Evolutionary conservation across 1,284 basidiomycete species (phyloP), one percentile per base, ranked within the genome.

Genomic region (Ustilago trichophora): DNA sequence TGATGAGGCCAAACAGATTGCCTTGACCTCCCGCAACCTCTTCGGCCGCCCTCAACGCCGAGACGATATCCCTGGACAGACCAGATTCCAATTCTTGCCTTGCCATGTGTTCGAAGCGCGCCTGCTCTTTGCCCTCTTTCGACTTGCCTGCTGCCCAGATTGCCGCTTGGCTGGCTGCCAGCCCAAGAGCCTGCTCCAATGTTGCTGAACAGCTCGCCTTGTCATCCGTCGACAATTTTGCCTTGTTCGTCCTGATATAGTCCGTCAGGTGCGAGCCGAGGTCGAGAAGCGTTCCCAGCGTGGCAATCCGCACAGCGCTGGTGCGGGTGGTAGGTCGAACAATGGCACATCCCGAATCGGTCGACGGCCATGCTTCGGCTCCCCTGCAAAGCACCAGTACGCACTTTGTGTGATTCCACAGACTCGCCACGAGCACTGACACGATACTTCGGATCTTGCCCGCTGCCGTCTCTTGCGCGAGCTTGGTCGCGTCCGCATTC

Each of bases 321-420:
- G 70, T 76, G 25, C 76, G 64, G 3, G 77, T 62, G 19, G 70
- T 69, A 11, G 69, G 73, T 7, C 47, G 33, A 41, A 49, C 35
- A 35, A 71, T 37, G 15, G 63, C 64, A 27, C 45, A 85, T 25
- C 91, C 84, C 3, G 88, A 88, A 50, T 88, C 86, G 16, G 87
- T 84, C 12, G 86, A 67, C 6, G 88, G 86, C 88, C 90, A 91
- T 44, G 89, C 88, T 31, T 89, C 88, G 43, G 87, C 84, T 21
- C 88, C 87, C 33, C 85, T 85, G 41, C 87, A 81, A 43, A 96
- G 84, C 6, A 91, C 87, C 4, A 82, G 83, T 73, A 91, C 90
- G 0, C 88, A 88, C 18, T 86, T 85, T 65, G 89, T 91, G 71
- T 91, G 86, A 19, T 85, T 85, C 40, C 90, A 85, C 22, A 96